These are phyloP conservation scores for Neoboletus magnificus DNA, from an alignment of 768 basidiomycete species.

Conservation along the genomic window DNA sequence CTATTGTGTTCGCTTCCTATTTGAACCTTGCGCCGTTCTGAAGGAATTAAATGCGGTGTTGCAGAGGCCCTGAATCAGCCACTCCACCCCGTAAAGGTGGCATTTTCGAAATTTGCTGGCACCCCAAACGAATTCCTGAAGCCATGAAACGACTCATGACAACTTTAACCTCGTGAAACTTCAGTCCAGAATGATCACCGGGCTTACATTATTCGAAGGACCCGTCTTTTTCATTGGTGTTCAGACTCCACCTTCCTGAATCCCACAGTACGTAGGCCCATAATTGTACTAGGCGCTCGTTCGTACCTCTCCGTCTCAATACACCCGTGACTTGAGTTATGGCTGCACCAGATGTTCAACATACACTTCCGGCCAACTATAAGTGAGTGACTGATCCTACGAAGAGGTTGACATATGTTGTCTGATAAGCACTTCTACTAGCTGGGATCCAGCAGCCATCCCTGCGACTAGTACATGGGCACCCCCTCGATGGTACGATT, in stretches of 20 bases:
- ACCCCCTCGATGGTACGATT: slow-evolving; percentile 24
- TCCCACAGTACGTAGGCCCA: too few relatives aligned
- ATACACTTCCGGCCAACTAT: slow-evolving; percentile 9
- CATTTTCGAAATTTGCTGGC: background rate
- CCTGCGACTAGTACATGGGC: slow-evolving; percentile 26
- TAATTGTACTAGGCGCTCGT: background rate
- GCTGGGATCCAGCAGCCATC: slow-evolving; percentile 24
- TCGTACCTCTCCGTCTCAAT: background rate
- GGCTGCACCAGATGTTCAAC: slow-evolving; percentile 24
- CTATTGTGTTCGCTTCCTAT: too few relatives aligned
- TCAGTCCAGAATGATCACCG: background rate
- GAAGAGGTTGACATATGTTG: background rate
- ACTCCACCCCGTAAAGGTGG: background rate
- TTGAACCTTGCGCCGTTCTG: background rate
- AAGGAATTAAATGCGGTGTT: background rate
- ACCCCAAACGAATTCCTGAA: background rate
- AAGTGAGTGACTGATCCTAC: slow-evolving; percentile 8
- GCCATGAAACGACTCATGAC: too few relatives aligned
- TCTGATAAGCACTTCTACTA: slow-evolving; percentile 3
- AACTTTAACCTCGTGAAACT: background rate
- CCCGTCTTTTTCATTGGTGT: background rate
- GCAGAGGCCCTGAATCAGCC: background rate
- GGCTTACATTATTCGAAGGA: background rate
- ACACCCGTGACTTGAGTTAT: slow-evolving; percentile 4
- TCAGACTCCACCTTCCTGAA: background rate